Evolutionary conservation across 1,139 yeast genomes (phyloP), one percentile per base, ranked within the genome.

Genomic region (Lodderomyces beijingensis): DNA sequence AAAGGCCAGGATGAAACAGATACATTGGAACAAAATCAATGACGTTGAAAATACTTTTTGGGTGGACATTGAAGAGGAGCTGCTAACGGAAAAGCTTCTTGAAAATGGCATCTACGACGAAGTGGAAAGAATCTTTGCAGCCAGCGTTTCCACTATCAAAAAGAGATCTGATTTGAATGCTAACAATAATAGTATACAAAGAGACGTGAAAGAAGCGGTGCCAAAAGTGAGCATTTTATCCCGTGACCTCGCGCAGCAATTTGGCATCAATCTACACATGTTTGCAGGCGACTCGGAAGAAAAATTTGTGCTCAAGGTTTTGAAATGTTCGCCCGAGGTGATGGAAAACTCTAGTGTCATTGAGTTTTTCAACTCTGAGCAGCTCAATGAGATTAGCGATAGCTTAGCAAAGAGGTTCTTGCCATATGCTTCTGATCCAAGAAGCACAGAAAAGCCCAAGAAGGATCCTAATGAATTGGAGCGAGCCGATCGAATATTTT

Each of bases 11-110:
- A 66, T 91, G 47, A 91, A 89, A 54, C 97, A 89, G 51, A 80
- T 91, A 70, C 98, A 91, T 53, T 91, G 97, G 97, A 95, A 89
- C 45, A 84, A 77, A 50, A 66, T 91, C 28, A 81, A 78, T 19
- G 59, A 68, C 40, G 78, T 86, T 28, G 74, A 79, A 28, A 72
- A 79, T 28, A 89, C 97, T 0, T 75, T 91, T 34, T 91, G 98
- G 98, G 69, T 68, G n/a, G 75, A 72, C 25, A 61, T 70, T 18
- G 70, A 69, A 30, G 77, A 66, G 38, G 53, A 57, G 6, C 57
- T 65, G 3, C 57, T 79, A 17, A 69, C 76, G 0, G 74, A 74
- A 33, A 70, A 70, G 32, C 65, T 88, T 31, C 65, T 75, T 33
- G 74, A 77, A 38, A 68, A 74, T 40, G 97, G 97, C 14, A 74